phyloP scores from a whole-genome alignment of 192 early-diverging fungal species.

The Fimicolochytrium jonesii region DNA sequence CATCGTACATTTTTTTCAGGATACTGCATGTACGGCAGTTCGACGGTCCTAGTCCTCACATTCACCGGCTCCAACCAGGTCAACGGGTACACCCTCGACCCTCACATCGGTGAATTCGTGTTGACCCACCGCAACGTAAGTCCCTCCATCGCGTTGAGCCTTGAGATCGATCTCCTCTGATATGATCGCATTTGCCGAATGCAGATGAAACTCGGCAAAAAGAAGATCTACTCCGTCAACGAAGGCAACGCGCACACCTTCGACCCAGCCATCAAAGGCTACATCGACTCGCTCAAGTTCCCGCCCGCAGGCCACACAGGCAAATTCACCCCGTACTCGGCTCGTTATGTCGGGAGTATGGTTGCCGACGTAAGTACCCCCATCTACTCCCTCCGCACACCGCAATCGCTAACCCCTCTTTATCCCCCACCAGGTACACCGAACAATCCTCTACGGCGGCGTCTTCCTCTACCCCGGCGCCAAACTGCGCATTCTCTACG shows the following conservation, averaged over 20 bases:
- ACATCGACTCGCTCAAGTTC: conserved; percentile 88
- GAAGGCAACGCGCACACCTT: conserved; percentile 95
- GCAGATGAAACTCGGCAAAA: conserved; percentile 52
- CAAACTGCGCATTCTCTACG: conserved; percentile 95
- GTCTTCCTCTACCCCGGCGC: conserved; percentile 86
- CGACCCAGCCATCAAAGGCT: conserved; percentile 79
- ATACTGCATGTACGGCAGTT: conserved; percentile 98
- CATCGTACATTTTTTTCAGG: conserved; percentile 29
- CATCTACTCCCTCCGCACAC: too few relatives aligned
- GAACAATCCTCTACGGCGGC: conserved; percentile 87
- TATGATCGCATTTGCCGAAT: background rate
- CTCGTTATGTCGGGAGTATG: conserved; percentile 97
- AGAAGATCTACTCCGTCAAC: conserved; percentile 98
- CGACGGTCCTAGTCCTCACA: conserved; percentile 57
- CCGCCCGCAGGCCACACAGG: conserved; percentile 62
- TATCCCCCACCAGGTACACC: conserved; percentile 50
- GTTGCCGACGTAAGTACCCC: conserved; percentile 83
- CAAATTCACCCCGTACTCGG: conserved; percentile 77
- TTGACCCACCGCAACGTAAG: conserved; percentile 90
- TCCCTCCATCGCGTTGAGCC: background rate
- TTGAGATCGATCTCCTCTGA: background rate
- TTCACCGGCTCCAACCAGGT: conserved; percentile 64
- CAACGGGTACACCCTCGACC: conserved; percentile 96
- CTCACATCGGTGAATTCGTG: conserved; percentile 95
- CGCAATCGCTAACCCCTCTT: too few relatives aligned